Evolutionary conservation across 139 green algal genomes (phyloP).

Genomic region (Mychonastes homosphaera): DNA sequence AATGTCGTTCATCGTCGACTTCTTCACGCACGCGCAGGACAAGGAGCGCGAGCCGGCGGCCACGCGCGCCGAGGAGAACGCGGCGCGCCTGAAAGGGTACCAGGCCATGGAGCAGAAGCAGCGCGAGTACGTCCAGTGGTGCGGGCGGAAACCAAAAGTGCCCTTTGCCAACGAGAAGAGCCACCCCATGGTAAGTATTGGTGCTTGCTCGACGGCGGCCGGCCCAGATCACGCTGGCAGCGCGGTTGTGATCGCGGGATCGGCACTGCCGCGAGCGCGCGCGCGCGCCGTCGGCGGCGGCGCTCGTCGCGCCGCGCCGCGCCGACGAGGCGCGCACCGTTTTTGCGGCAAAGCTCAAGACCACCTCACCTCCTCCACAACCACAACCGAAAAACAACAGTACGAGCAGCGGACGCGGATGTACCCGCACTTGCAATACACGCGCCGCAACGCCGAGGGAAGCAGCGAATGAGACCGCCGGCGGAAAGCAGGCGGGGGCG

Average conservation of each 20-base stretch:
- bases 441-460: not conserved
- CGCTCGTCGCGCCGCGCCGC: too few relatives aligned
- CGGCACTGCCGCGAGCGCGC: not conserved
- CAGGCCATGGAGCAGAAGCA: not conserved
- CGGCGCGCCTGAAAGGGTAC: not conserved
- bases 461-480: too few relatives aligned
- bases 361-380: not conserved
- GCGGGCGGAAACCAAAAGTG: too few relatives aligned
- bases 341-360: not conserved
- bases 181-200: constrained; percentile 1
- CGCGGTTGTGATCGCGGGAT: too few relatives aligned
- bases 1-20: not conserved
- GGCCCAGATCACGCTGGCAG: too few relatives aligned
- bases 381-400: not conserved
- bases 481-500: too few relatives aligned
- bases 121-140: not conserved
- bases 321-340: not conserved
- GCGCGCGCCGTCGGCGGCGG: not conserved
- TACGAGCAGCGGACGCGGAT: constrained; percentile 1
- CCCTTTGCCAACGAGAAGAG: not conserved
- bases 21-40: not conserved
- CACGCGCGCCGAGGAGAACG: not conserved
- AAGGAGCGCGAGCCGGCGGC: not conserved
- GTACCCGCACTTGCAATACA: not conserved
- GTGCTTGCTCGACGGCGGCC: too few relatives aligned